Conservation (phyloP, 495 filamentous ascomycete genomes). For the Bathelium albidoporum region DNA sequence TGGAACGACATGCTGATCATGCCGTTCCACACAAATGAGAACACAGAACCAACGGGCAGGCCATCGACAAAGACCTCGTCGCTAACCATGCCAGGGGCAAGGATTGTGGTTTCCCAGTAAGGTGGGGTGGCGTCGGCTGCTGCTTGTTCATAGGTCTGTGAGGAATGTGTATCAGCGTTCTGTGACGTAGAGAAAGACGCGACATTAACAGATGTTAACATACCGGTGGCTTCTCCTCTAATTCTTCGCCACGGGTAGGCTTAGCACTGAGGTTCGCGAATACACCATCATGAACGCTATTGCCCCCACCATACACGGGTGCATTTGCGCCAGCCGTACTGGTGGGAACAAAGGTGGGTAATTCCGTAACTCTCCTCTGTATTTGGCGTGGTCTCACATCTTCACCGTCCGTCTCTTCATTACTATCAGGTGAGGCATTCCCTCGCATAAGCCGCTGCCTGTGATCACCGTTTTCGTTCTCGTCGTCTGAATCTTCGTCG, state of each 20-base stretch:
- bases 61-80: constrained; percentile 97
- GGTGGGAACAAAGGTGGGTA: constrained; percentile 39
- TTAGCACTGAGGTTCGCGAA: constrained; percentile 93
- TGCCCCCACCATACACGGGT: constrained; percentile 52
- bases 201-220: constrained; percentile 28
- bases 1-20: constrained; percentile 99
- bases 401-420: constrained; percentile 34
- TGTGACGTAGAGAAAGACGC: not conserved
- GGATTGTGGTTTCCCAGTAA: constrained; percentile 98
- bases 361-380: constrained; percentile 42
- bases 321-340: constrained; percentile 6
- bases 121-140: constrained; percentile 93
- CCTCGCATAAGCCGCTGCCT: constrained; percentile 75
- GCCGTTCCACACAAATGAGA: constrained; percentile 95
- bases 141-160: constrained; percentile 99
- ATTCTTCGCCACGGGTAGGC: constrained; percentile 73
- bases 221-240: constrained; percentile 89
- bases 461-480: constrained; percentile 66
- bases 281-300: constrained; percentile 72
- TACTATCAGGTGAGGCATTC: constrained; percentile 39
- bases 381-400: constrained; percentile 21
- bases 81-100: constrained; percentile 73
- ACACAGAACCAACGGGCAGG: constrained; percentile 87
- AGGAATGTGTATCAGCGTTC: too few relatives aligned
- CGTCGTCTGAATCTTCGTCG: constrained; percentile 26